Percentiles rank a stretch among this genome's conserved stretches.
Conservation (phyloP, 257 asterid genomes). For the Rauvolfia tetraphylla region DNA sequence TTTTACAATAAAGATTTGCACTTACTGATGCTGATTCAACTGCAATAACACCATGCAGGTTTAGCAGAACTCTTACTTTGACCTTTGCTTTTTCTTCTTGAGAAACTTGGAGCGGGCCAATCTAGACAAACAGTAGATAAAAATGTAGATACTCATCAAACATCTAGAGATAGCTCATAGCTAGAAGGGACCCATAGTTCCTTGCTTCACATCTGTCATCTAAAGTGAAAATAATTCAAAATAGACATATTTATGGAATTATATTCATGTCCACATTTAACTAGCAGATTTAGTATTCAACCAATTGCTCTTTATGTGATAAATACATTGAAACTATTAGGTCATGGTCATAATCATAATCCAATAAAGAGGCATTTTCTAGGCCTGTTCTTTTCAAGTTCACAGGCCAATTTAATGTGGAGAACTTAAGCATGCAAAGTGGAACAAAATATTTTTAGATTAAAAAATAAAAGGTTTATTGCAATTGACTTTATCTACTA, state of each 20-base stretch:
- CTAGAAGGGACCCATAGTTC: background rate
- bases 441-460: background rate
- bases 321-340: background rate
- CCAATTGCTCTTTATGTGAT: background rate
- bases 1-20: slow-evolving; percentile 21
- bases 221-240: background rate
- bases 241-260: background rate
- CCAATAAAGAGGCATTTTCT: background rate
- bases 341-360: too few relatives aligned
- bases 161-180: too few relatives aligned
- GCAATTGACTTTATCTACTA: background rate
- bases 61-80: slow-evolving; percentile 66
- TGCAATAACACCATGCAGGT: slow-evolving; percentile 76
- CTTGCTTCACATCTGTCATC: background rate
- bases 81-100: slow-evolving; percentile 50
- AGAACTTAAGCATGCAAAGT: background rate
- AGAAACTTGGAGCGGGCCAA: slow-evolving; percentile 73
- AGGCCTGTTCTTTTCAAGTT: background rate
- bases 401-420: background rate
- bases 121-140: slow-evolving; percentile 38
- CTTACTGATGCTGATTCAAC: slow-evolving; percentile 77
- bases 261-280: background rate
- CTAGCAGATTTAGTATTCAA: background rate
- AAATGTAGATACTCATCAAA: background rate
- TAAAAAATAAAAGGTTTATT: background rate